phyloP scores from a whole-genome alignment of 2,329 filamentous ascomycete genomes.

The Byssochlamys sp. region DNA sequence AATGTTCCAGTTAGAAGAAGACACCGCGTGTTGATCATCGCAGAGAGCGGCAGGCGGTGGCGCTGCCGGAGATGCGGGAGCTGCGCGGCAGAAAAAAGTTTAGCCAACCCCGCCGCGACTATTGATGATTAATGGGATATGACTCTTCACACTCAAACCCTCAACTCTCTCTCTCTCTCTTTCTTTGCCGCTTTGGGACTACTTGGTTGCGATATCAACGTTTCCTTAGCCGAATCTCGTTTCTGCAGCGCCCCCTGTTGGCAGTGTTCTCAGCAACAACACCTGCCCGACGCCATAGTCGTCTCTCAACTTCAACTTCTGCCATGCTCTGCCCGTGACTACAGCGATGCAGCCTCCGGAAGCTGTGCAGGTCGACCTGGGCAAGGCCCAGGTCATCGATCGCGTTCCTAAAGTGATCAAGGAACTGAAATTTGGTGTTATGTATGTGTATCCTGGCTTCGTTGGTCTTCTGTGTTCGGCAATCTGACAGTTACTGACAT shows the following conservation, averaged over 20 bases:
- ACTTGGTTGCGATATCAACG: background rate
- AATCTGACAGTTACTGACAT: background rate
- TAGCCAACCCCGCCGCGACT: conserved; percentile 16
- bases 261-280: background rate
- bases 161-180: background rate
- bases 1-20: too few relatives aligned
- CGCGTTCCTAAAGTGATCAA: conserved; percentile 83
- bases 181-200: background rate
- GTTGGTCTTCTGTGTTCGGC: background rate
- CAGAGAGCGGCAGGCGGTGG: background rate
- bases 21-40: background rate
- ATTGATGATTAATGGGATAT: background rate
- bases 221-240: background rate
- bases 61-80: background rate
- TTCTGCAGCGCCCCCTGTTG: background rate
- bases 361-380: conserved; percentile 38
- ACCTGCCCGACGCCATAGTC: background rate
- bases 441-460: conserved; percentile 44
- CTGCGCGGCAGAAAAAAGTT: conserved; percentile 20
- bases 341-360: conserved; percentile 33
- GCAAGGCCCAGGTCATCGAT: conserved; percentile 83
- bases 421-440: conserved; percentile 85
- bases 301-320: conserved; percentile 1
- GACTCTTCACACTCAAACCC: background rate
- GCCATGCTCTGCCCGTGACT: conserved; percentile 30